Evolutionary conservation across 208 protist species (phyloP).

Genomic region (Trypanosoma boissoni): DNA sequence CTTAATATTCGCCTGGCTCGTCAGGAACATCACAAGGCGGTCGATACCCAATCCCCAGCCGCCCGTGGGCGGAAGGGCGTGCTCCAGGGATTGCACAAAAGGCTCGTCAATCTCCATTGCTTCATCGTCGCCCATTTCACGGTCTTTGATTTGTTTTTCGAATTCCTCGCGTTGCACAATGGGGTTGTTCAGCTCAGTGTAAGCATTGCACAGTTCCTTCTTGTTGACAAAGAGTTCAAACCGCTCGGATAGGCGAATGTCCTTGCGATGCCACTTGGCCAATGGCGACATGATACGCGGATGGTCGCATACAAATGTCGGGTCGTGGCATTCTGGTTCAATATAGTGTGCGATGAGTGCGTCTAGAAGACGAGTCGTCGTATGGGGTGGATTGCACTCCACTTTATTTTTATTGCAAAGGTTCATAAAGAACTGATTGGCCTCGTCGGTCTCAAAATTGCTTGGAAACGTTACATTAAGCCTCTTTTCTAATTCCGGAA

Average conservation of each 20-base stretch:
- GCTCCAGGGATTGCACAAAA: conserved; percentile 97
- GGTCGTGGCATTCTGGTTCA: conserved; percentile 96
- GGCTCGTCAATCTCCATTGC: conserved; percentile 97
- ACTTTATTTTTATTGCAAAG: conserved; percentile 91
- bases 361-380: conserved; percentile 97
- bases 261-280: conserved; percentile 98
- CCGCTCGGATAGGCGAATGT: conserved; percentile 96
- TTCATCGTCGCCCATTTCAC: conserved; percentile 97
- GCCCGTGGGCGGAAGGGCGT: conserved; percentile 98
- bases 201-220: conserved; percentile 98
- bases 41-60: conserved; percentile 99
- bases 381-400: conserved; percentile 93
- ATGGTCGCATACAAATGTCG: conserved; percentile 99
- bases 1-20: conserved; percentile 99
- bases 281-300: conserved; percentile 99
- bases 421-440: conserved; percentile 86
- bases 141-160: conserved; percentile 93
- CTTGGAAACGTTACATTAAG: conserved; percentile 85
- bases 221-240: conserved; percentile 99
- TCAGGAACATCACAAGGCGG: conserved; percentile 99
- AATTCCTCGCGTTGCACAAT: conserved; percentile 99
- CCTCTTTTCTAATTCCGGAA: conserved; percentile 94
- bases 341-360: conserved; percentile 97
- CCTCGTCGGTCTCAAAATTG: conserved; percentile 72
- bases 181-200: conserved; percentile 99